Conservation (phyloP, 108 stramenopile genomes). For the Cylindrotheca closterium region DNA sequence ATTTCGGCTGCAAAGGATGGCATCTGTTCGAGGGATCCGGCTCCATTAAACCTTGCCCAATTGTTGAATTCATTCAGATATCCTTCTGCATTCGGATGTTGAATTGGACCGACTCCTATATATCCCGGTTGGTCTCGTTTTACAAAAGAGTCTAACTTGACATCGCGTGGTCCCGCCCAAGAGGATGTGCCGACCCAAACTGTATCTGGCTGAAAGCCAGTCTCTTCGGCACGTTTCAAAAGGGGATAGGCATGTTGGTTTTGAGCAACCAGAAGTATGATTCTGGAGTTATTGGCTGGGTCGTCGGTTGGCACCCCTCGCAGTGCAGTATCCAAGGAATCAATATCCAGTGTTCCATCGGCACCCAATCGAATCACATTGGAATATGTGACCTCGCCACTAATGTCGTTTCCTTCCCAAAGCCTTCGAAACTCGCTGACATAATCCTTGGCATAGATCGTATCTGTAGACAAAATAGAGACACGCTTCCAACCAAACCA, state of each 20-base stretch:
- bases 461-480: slow-evolving; percentile 14
- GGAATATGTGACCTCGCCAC: slow-evolving; percentile 7
- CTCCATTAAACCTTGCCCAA: not conserved
- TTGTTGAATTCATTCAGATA: not conserved
- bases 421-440: not conserved
- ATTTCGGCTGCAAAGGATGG: slow-evolving; percentile 11
- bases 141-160: not conserved
- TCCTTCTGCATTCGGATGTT: not conserved
- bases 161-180: not conserved
- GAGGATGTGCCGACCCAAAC: slow-evolving; percentile 17
- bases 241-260: slow-evolving; percentile 11
- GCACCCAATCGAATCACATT: not conserved
- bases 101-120: not conserved
- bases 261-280: slow-evolving; percentile 19
- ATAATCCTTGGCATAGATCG: slow-evolving; percentile 11
- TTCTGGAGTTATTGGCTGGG: slow-evolving; percentile 14
- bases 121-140: not conserved
- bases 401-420: slow-evolving; percentile 2
- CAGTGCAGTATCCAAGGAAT: slow-evolving; percentile 8
- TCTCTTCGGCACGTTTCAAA: slow-evolving; percentile 3
- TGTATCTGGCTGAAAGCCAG: slow-evolving; percentile 11
- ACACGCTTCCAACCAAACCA: slow-evolving; percentile 19
- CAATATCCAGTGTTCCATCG: slow-evolving; percentile 4
- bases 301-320: slow-evolving; percentile 1
- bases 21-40: not conserved